phyloP scores from a whole-genome alignment of 352 stramenopile species.

The Pythium rhizo-oryzae region DNA sequence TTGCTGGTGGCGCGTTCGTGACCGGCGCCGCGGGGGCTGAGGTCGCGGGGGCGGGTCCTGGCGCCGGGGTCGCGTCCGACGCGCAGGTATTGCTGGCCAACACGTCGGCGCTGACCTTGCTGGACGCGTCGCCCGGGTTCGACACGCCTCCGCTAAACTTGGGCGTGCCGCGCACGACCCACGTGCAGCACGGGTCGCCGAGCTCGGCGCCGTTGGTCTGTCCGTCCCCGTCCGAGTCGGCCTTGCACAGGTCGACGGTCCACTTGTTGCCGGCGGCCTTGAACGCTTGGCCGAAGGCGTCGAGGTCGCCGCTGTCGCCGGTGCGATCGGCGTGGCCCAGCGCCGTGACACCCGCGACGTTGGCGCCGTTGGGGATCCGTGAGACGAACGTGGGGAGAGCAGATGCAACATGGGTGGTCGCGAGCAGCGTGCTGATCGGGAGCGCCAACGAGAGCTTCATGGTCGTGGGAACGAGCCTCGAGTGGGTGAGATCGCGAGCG shows the following conservation, averaged over 20 bases:
- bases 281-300: constrained; percentile 49
- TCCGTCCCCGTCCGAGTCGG: constrained; percentile 60
- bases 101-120: not conserved
- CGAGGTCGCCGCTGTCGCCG: constrained; percentile 12
- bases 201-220: constrained; percentile 65
- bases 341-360: constrained; percentile 19
- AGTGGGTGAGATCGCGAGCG: too few relatives aligned
- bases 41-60: too few relatives aligned
- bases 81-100: not conserved
- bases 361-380: constrained; percentile 34
- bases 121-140: constrained; percentile 20
- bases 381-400: constrained; percentile 24
- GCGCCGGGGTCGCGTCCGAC: too few relatives aligned
- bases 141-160: constrained; percentile 23
- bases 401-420: too few relatives aligned
- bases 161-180: constrained; percentile 16
- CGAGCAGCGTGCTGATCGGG: too few relatives aligned
- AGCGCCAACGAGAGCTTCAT: too few relatives aligned
- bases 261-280: constrained; percentile 26
- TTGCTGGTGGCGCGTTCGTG: too few relatives aligned
- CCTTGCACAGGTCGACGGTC: constrained; percentile 37
- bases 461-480: too few relatives aligned
- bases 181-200: constrained; percentile 55
- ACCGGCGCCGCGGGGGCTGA: too few relatives aligned
- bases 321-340: constrained; percentile 25